Base-by-base conservation (phyloP, 2,329 filamentous ascomycete genomes). In the Fusarium concolor region DNA sequence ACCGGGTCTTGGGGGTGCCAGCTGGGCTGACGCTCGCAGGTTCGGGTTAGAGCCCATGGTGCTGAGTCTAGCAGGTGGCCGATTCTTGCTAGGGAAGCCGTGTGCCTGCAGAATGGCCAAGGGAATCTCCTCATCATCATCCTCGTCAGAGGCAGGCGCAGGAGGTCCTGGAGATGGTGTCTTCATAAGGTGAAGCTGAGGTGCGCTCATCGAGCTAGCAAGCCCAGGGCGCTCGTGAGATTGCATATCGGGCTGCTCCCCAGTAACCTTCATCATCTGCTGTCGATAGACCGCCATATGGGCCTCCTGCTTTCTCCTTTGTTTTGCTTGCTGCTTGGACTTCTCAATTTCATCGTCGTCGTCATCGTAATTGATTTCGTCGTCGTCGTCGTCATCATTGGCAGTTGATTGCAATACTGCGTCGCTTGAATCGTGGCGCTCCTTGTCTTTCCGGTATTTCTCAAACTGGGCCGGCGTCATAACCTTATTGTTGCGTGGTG, bases 211-310 rank as follows among this genome's bases (percentile, higher is more conserved):
- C 6, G 87, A 88, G 33, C 85, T 81, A 18, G 85, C 83, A 63
- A 90, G 78, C 49, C 82, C 81, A 15, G 87, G 84, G n/a, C 88
- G 86, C 26, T 84, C 78, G 12, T 81, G 75, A 15, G 84, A 46
- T 17, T 73, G 65, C 61, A 74, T 52, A 26, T 74, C 72, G 11
- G 72, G 72, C 37, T 74, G 81, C 71, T 95, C 92, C 46, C 94
- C 94, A 1, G 93, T 96, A 29, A 96, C 91, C 80, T 97, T 97
- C 92, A 95, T 97, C 94, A 97, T 97, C 79, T 96, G 92, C 77
- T 97, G 94, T 59, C 94, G 88, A 78, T 97, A 97, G 3, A 97
- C 90, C 2, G 93, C 87, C 83, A 97, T 90, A 76, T 96, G 93
- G 14, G 94, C 94, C 78, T 97, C 93, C 76, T 97, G 94, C 82